Base-by-base conservation (phyloP, 805 yeast species). In the Teunomyces tritomae region DNA sequence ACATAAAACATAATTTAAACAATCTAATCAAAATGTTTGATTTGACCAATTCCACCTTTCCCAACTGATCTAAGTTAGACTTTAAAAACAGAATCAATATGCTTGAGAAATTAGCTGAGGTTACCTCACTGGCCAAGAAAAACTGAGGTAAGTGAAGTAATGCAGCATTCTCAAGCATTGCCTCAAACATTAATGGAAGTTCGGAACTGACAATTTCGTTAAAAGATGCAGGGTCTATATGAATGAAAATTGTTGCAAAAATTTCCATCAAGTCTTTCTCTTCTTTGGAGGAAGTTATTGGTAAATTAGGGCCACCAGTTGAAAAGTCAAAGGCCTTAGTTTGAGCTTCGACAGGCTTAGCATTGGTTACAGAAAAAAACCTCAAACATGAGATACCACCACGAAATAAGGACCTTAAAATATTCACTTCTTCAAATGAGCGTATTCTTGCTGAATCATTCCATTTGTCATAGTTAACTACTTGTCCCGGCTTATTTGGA, bases 221-320 rank as follows among this genome's bases (percentile, higher is more conserved):
- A 67, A 95, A 95, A 0, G 97, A 87, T 0, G 98, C 90, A 16
- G 96, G 91, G 61, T 95, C 99, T 47, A 95, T 80, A 61, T 89
- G 96, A 55, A 90, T 88, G 66, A 89, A 94, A 57, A 94, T 88
- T 1, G 96, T 86, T 0, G 97, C 97, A 62, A 94, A 82, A 3
- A 90, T 85, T 61, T 95, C 99, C 96, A 94, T 90, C 49, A 91
- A 72, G 57, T 94, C 99, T 57, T 91, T 89, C 49, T 91, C 97
- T 59, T 92, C 98, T 56, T 89, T 90, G 0, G 96, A 83, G 0
- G 95, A 87, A 1, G 91, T 82, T 9, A 89, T 87, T 3, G 96
- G 96, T 33, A 88, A 67, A 49, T 85, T 85, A 4, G 96, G 92
- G 7, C 90, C 92, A 11, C 86, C 80, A 1, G 87, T 78, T 49